phyloP scores from a whole-genome alignment of 2,329 filamentous ascomycete genomes.

The Alternaria tenuissima region DNA sequence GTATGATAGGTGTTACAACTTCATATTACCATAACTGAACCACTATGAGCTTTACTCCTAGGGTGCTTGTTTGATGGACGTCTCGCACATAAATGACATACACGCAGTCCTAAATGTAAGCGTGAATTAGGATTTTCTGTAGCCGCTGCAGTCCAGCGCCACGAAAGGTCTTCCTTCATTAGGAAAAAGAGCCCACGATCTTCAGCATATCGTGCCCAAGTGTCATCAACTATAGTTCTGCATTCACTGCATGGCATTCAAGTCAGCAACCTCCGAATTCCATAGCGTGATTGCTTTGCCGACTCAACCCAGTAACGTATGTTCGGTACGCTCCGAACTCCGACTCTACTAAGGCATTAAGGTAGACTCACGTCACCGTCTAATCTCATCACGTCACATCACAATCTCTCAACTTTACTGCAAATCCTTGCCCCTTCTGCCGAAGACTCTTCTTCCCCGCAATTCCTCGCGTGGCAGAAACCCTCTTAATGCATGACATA shows the following conservation, averaged over 20 bases:
- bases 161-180: background rate
- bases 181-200: background rate
- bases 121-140: background rate
- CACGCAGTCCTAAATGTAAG: background rate
- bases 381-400: slow-evolving; percentile 4
- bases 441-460: background rate
- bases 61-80: background rate
- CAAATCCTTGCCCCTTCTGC: background rate
- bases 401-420: background rate
- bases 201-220: background rate
- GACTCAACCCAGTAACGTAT: background rate
- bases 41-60: background rate
- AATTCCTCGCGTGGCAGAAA: slow-evolving; percentile 2
- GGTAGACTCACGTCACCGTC: background rate
- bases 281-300: background rate
- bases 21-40: background rate
- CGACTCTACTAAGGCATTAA: background rate
- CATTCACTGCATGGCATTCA: background rate
- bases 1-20: background rate
- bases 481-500: slow-evolving; percentile 1
- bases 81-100: background rate
- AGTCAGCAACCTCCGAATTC: background rate
- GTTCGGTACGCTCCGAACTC: slow-evolving; percentile 6
- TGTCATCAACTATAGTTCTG: background rate
- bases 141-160: background rate